Conservation (phyloP, 495 filamentous ascomycete genomes). For the Cercophora sp. region DNA sequence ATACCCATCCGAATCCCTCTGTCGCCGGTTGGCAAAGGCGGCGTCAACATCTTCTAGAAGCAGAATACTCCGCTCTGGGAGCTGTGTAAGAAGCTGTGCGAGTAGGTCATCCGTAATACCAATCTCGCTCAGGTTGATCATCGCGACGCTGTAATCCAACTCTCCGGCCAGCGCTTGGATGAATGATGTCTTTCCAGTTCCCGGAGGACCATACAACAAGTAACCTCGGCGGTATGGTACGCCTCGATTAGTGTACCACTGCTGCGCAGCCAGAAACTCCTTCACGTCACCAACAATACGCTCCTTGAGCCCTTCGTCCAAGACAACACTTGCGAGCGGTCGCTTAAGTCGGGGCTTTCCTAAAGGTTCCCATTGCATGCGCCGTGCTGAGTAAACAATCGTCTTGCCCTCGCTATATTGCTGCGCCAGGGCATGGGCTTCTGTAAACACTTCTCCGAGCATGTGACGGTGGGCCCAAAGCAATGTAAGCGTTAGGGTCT, state of each 20-base stretch:
- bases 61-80: conserved; percentile 80
- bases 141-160: conserved; percentile 89
- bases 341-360: conserved; percentile 84
- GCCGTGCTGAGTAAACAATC: conserved; percentile 78
- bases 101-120: conserved; percentile 91
- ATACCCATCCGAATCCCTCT: conserved; percentile 80
- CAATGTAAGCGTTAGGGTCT: conserved; percentile 88
- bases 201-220: conserved; percentile 88
- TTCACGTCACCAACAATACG: conserved; percentile 77
- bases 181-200: conserved; percentile 93
- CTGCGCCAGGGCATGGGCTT: conserved; percentile 74
- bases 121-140: conserved; percentile 88
- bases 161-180: conserved; percentile 92
- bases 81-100: conserved; percentile 80
- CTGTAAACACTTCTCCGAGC: conserved; percentile 78
- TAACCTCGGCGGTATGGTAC: conserved; percentile 95
- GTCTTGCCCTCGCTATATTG: conserved; percentile 89
- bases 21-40: conserved; percentile 77
- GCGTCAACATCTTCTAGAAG: conserved; percentile 94
- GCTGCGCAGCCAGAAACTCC: conserved; percentile 71
- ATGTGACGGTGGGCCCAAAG: conserved; percentile 82
- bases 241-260: conserved; percentile 92
- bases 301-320: conserved; percentile 83
- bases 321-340: conserved; percentile 79
- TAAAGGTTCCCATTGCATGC: conserved; percentile 78